Conservation (phyloP, 2,329 filamentous ascomycete genomes). For the Alternaria sp. region DNA sequence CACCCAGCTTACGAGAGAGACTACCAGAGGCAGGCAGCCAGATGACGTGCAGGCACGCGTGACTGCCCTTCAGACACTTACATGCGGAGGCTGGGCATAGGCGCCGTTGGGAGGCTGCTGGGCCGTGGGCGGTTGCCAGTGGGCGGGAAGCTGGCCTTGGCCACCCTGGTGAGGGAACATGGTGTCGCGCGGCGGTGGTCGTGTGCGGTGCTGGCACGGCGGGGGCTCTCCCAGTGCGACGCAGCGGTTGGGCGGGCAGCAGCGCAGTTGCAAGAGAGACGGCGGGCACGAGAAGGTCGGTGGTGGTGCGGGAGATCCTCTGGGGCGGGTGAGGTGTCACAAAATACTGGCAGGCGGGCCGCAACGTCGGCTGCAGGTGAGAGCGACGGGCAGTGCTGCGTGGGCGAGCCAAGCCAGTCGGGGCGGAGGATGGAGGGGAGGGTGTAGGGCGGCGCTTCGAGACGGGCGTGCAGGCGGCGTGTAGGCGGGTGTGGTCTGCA, state of each 20-base stretch:
- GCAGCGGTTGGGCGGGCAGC: conserved; percentile 1
- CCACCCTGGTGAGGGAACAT: conserved; percentile 47
- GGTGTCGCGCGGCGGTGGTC: conserved; percentile 6
- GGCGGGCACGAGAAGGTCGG: background rate
- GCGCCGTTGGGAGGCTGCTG: conserved; percentile 45
- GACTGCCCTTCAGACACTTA: conserved; percentile 30
- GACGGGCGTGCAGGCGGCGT: background rate
- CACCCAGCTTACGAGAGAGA: conserved; percentile 12
- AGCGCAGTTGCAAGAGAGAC: too few species aligned
- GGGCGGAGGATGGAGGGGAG: conserved; percentile 1
- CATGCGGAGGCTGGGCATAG: conserved; percentile 46
- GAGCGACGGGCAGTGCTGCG: conserved; percentile 23
- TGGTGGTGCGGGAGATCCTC: conserved; percentile 32
- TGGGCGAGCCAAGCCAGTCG: conserved; percentile 12
- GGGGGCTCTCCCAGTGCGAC: conserved; percentile 31
- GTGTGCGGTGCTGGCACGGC: conserved; percentile 33
- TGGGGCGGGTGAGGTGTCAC: conserved; percentile 40
- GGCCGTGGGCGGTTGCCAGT: conserved; percentile 46
- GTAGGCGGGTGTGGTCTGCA: background rate
- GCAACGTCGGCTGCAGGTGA: conserved; percentile 43
- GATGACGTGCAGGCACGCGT: conserved; percentile 13
- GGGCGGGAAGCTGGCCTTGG: conserved; percentile 47
- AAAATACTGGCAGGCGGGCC: conserved; percentile 35
- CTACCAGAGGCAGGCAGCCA: background rate
- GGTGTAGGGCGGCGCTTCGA: background rate